Conservation (phyloP, 306 rosid genomes). For the Sicyos baderoa region DNA sequence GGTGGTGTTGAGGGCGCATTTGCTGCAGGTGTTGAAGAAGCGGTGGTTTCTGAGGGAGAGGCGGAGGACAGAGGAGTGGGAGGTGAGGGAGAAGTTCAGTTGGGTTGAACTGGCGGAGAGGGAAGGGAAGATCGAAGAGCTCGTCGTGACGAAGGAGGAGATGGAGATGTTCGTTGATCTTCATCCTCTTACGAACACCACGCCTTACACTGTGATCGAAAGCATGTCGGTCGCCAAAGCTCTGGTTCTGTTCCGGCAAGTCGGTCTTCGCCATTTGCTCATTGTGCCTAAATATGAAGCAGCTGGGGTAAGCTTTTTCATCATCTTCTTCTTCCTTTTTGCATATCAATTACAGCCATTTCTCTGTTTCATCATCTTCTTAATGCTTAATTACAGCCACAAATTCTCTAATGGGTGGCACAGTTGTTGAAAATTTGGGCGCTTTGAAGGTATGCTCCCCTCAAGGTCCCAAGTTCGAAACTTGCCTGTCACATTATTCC, state of each 20-base stretch:
- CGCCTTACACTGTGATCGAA: conserved; percentile 69
- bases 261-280: conserved; percentile 83
- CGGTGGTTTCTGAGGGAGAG: conserved; percentile 69
- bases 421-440: too few species aligned
- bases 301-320: conserved; percentile 51
- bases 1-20: conserved; percentile 71
- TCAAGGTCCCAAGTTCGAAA: too few species aligned
- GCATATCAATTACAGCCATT: background rate
- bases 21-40: conserved; percentile 59
- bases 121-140: conserved; percentile 60
- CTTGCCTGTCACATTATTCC: too few species aligned
- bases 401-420: too few species aligned
- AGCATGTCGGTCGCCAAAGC: conserved; percentile 79
- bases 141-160: conserved; percentile 56
- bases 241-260: conserved; percentile 73
- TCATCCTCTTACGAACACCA: conserved; percentile 80
- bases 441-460: too few species aligned
- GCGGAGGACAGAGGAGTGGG: conserved; percentile 78
- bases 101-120: conserved; percentile 75
- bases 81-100: conserved; percentile 75
- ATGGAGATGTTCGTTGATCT: conserved; percentile 83
- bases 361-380: background rate
- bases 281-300: conserved; percentile 67
- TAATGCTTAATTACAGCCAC: too few species aligned
- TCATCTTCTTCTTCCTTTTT: background rate